Evolutionary conservation across 2,329 filamentous ascomycete species (phyloP), one percentile per base, ranked within the genome.

Genomic region (Sporothrix humicola): DNA sequence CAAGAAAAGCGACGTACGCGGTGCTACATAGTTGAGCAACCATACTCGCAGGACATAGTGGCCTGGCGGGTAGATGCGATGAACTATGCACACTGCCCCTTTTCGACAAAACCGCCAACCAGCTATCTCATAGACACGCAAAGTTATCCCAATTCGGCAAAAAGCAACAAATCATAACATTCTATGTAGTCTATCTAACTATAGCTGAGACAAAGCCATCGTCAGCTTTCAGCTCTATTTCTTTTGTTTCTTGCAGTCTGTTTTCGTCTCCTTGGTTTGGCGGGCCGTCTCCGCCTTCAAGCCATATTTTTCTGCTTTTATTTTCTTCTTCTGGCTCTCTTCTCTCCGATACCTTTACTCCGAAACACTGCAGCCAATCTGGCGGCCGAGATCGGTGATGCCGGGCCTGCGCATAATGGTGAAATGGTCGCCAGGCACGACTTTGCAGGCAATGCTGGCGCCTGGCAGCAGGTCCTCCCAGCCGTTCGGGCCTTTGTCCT

Each of bases 401-500:
- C 68, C 68, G 4, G 68, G 68, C 10, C 52, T 44, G n/a, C 54
- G 37, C 68, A 70, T 70, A 12, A 70, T 70, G 68, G 68, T 70
- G 52, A 70, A 70, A 37, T 70, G 68, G 37, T 70, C 52, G 7
- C 68, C 68, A 42, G 68, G 68, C n/a, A 70, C 52, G n/a, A 70
- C 42, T 17, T 31, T 58, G 52, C 68, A 70, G 4, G n/a, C 54
- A 50, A 70, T 70, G 37, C 31, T 13, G 9, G 68, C 42, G 4
- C 68, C 68, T 17, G 68, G 68, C 37, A 70, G 42, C n/a, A 70
- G 44, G 3, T 23, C 23, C 6, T 70, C 52, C 68, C 68, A 70
- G 37, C 68, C 68, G 31, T 59, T 59, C n/a, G 68, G 52, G n/a
- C 68, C 68, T 31, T 70, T 70, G 52, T 70, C 68, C 52, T 46